Evolutionary conservation across 202 grass and related monocot species (phyloP), one percentile per base, ranked within the genome.

Genomic region (Schoenoplectus triqueter): DNA sequence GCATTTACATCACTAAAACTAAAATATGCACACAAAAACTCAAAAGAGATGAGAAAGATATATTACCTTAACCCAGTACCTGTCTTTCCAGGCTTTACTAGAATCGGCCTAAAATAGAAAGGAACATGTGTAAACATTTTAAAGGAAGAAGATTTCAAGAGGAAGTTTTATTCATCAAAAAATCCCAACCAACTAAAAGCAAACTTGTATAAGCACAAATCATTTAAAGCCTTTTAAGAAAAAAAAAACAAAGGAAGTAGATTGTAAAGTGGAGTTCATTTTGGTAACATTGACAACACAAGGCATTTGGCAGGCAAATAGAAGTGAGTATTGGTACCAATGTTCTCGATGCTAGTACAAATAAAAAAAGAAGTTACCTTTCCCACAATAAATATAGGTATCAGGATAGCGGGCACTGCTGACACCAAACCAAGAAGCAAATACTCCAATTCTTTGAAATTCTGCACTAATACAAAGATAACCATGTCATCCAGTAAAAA

Each of bases 1-100:
- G 22, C 11, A 22, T 39, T 15, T 78, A 40, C 73, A 78, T 41
- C 6, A 57, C 73, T 57, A 78, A 48, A 78, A 59, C 40, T 54
- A 22, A 60, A 18, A 78, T 78, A 44, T 14, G 11, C 75, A 78
- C 54, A 19, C 55, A 5, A 39, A 60, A 40, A 42, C 5, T 56
- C 73, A 56, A 76, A 61, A 42, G 39, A 69, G 7, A 60, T 5
- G 20, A 61, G 3, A 78, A 45, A 61, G 6, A 60, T 60, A 44
- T 45, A 45, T 78, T 42, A 98, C 95, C 95, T 98, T 98, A n/a
- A 98, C 88, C 92, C 95, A 98, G 66, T 98, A 98, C 11, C 88
- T 85, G 68, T 92, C 95, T 74, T 88, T 92, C 88, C 85, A 92
- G 56, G 51, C 81, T 93, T 74, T 93, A 15, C 85, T 74, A 66